Base-by-base conservation (phyloP, 2,329 filamentous ascomycete species). In the Pseudocercospora cruenta region DNA sequence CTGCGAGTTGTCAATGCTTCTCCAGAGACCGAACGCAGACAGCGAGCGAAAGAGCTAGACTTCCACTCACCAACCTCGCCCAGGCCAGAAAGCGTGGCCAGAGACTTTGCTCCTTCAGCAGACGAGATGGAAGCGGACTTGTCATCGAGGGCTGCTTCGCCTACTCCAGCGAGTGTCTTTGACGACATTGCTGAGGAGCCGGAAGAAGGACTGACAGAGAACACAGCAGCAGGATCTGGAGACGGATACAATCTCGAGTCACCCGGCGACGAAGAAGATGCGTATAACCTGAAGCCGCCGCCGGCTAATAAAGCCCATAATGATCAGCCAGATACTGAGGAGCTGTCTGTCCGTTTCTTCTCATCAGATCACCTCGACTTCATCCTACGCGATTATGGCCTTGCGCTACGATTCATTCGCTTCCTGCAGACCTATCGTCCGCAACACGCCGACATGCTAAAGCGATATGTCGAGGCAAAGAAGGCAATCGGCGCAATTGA, bases 401-500 rank as follows among this genome's bases (percentile, higher is more conserved):
- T 76, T 36, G 72, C 78, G 26, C 63, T 74, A 14, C 74, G 75
- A 9, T 80, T 82, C 64, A 73, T 75, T 10, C 71, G 73, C 9
- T 82, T 82, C 66, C 69, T 83, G 9, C 72, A 77, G 10, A 74
- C 75, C 58, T 82, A 82, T 66, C 75, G 75, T 53, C 77, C 80
- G 7, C 70, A 78, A 22, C 71, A 76, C 22, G 70, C 75, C 10
- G 73, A 77, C 0, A 67, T 74, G 0, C 73, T 83, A 24, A 71
- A 77, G 5, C 74, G 76, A 19, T 82, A 82, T 70, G 68, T 79
- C 1, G 78, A 80, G 55, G 74, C 75, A 12, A 77, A 78, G 62
- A 82, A 83, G 67, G 81, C 79, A 0, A 75, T 79, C 47, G 75
- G 76, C 6, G 81, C 81, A 0, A 69, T 82, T 9, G 78, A 81